Conservation (phyloP, 1,139 yeast species). For the Magnusiomyces tetraspermus region DNA sequence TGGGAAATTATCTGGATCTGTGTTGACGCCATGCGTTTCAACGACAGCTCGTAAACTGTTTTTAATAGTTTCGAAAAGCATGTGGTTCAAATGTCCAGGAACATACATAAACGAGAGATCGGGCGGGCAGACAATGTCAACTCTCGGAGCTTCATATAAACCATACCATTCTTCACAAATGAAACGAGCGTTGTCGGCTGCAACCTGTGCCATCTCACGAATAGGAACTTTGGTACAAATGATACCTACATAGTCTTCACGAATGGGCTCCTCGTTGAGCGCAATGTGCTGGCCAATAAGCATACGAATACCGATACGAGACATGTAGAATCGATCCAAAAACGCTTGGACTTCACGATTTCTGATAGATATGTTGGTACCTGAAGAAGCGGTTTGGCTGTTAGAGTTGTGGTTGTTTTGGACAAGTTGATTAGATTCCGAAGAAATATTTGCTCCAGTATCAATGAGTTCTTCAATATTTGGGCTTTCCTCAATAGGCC, state of each 20-base stretch:
- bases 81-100: slow-evolving; percentile 82
- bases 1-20: slow-evolving; percentile 59
- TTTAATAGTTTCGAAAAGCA: slow-evolving; percentile 77
- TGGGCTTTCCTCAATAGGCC: background rate
- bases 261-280: slow-evolving; percentile 49
- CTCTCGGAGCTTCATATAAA: slow-evolving; percentile 70
- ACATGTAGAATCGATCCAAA: slow-evolving; percentile 75
- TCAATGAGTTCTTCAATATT: background rate
- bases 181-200: slow-evolving; percentile 77
- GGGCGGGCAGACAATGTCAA: slow-evolving; percentile 62
- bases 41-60: slow-evolving; percentile 80
- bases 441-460: slow-evolving; percentile 23
- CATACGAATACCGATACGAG: slow-evolving; percentile 82
- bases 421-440: slow-evolving; percentile 21
- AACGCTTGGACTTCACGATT: slow-evolving; percentile 64
- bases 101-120: slow-evolving; percentile 75
- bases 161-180: slow-evolving; percentile 86
- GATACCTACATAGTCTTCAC: slow-evolving; percentile 67
- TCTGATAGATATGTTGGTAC: slow-evolving; percentile 15
- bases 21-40: slow-evolving; percentile 51
- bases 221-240: slow-evolving; percentile 75
- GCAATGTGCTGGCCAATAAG: slow-evolving; percentile 84
- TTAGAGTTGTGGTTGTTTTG: background rate
- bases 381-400: background rate
- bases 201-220: slow-evolving; percentile 70